Evolutionary conservation across 176 grass and related monocot species (phyloP).

Genomic region (Carex cristatella): DNA sequence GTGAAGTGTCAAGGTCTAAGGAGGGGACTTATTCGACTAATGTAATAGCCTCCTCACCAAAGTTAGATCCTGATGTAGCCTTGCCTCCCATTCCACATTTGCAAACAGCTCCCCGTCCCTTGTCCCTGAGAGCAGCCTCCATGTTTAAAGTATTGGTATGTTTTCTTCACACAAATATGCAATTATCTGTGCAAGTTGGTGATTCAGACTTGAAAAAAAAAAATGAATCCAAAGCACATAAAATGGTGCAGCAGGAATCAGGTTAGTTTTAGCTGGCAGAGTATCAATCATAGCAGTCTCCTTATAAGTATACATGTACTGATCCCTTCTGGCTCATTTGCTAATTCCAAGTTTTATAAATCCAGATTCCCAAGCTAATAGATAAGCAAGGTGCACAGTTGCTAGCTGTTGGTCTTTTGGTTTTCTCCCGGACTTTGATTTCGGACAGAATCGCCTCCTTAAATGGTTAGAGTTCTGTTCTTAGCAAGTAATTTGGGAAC

Average conservation of each 20-base stretch:
- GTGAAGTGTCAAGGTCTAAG: conserved; percentile 51
- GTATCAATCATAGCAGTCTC: not conserved
- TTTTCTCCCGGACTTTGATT: conserved; percentile 95
- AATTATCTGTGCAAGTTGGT: not conserved
- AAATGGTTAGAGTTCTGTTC: conserved; percentile 53
- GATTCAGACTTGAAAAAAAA: not conserved
- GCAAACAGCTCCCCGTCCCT: conserved; percentile 42
- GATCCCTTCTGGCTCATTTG: conserved; percentile 17
- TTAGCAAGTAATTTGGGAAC: conserved; percentile 31
- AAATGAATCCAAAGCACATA: not conserved
- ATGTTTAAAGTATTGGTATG: conserved; percentile 96
- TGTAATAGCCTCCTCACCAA: conserved; percentile 60
- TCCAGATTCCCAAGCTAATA: conserved; percentile 80
- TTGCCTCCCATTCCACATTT: conserved; percentile 48
- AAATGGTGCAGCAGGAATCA: not conserved
- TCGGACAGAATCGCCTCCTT: conserved; percentile 97
- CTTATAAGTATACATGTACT: not conserved
- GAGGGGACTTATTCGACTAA: conserved; percentile 52
- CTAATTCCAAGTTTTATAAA: conserved; percentile 25
- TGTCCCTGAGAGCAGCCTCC: conserved; percentile 66
- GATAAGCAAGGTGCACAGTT: conserved; percentile 95
- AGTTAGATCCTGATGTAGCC: conserved; percentile 36
- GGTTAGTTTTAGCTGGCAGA: not conserved
- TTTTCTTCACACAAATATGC: conserved; percentile 6
- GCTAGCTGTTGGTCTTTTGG: conserved; percentile 79